Base-by-base conservation (phyloP, 805 yeast genomes). In the Candida gorgasii region DNA sequence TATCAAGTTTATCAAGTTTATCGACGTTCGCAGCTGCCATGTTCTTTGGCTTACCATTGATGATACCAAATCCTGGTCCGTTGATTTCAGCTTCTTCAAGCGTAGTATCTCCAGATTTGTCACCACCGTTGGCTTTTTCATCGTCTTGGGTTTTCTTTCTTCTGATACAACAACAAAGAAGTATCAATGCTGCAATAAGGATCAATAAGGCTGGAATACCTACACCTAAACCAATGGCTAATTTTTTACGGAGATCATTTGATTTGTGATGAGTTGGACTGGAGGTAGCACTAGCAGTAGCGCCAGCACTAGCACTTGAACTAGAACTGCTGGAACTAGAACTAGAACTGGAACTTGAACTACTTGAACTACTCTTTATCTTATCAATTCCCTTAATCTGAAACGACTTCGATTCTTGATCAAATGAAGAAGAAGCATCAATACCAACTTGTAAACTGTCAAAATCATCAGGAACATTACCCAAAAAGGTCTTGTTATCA, bases 221-320 rank as follows among this genome's bases (percentile, higher is more conserved):
- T n/a, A 86, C 90, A 42, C 97, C 97, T 46, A 90, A 75, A 1
- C 90, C 96, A 57, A 92, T 86, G 0, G 96, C 96, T n/a, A 87
- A 69, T 2, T 78, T 76, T 50, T 77, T 83, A 40, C 68, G 40
- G 6, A 32, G 8, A 14, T 42, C 47, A 12, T 28, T 36, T 15
- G 36, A 39, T 11, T 29, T 12, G 3, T 36, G 24, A 15, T 18
- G 22, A 5, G n/a, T n/a, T n/a, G n/a, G n/a, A n/a, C n/a, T n/a
- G n/a, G 43, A 13, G 15, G 44, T 8, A n/a, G 52, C 34, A 11
- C 53, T 43, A 8, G 58, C 28, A 8, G 62, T 19, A 3, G 39
- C 8, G 15, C 19, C 13, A 5, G 45, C 15, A 12, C 20, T 11
- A 13, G 39, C 12, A 2, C 73, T 30, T 3, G 66, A 16, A 9